These are phyloP conservation scores for Exophiala calicioides DNA, from an alignment of 2,329 filamentous ascomycete species.

Conservation along the genomic window DNA sequence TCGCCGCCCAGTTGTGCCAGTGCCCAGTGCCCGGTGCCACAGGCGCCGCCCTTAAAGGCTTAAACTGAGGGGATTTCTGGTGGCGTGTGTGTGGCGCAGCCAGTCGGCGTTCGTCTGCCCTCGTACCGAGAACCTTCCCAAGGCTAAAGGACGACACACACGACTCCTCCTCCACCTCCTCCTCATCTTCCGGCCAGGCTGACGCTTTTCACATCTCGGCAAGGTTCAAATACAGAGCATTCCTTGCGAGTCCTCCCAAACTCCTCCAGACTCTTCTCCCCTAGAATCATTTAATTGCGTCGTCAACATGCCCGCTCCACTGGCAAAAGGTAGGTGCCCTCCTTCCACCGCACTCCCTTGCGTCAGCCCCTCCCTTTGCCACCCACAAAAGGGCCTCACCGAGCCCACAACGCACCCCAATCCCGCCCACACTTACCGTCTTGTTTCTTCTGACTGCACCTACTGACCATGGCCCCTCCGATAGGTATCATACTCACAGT, in stretches of 20 bases:
- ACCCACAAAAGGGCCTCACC: too few relatives aligned
- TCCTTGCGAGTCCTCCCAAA: too few relatives aligned
- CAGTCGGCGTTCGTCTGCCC: neutral
- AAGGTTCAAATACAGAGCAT: too few relatives aligned
- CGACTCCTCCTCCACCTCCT: neutral
- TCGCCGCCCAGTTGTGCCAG: too few relatives aligned
- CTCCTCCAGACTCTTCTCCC: too few relatives aligned
- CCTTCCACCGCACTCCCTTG: slow-evolving; percentile 23
- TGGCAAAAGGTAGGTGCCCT: slow-evolving; percentile 48
- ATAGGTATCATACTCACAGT: slow-evolving; percentile 64
- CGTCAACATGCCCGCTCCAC: slow-evolving; percentile 46
- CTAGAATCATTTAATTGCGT: too few relatives aligned
- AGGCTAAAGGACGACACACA: too few relatives aligned
- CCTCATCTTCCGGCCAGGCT: slow-evolving; percentile 15
- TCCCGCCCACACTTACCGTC: too few relatives aligned
- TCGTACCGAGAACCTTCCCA: neutral
- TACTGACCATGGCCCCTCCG: slow-evolving; percentile 28
- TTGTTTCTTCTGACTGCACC: slow-evolving; percentile 7
- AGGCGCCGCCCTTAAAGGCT: too few relatives aligned
- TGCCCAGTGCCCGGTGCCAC: too few relatives aligned
- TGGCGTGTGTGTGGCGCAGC: slow-evolving; percentile 20
- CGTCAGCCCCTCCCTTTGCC: slow-evolving; percentile 21
- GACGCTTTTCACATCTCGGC: slow-evolving; percentile 12
- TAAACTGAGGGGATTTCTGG: too few relatives aligned
- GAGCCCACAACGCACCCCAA: too few relatives aligned